Conservation (phyloP, 306 rosid species). For the Inga laurina region DNA sequence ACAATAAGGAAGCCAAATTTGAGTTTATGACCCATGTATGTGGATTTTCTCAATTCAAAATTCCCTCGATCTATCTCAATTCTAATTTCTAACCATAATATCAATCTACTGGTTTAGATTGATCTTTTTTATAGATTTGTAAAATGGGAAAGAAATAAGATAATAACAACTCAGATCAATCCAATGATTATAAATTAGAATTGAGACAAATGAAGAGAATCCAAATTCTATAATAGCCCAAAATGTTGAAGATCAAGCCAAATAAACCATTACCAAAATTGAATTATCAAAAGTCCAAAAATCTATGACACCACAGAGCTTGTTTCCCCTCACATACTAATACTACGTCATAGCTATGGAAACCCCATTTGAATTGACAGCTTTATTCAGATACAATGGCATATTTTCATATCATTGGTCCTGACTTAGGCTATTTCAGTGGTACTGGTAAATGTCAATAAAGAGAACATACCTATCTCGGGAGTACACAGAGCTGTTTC, state of each 20-base stretch:
- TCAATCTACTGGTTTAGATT: not conserved
- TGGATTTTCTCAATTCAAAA: not conserved
- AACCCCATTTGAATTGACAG: not conserved
- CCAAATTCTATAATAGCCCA: constrained; percentile 32
- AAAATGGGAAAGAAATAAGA: not conserved
- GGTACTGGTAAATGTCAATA: not conserved
- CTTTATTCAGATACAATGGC: not conserved
- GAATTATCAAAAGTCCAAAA: not conserved
- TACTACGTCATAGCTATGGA: not conserved
- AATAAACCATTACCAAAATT: not conserved
- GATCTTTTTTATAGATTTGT: not conserved
- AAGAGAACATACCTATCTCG: constrained; percentile 54
- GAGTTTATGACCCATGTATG: not conserved
- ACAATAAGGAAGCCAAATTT: not conserved
- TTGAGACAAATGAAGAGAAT: not conserved
- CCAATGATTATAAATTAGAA: constrained; percentile 37
- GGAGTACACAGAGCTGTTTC: constrained; percentile 56
- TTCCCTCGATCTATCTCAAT: not conserved
- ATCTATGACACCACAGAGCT: not conserved
- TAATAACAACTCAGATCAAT: not conserved
- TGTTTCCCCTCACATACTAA: not conserved
- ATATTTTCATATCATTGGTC: not conserved
- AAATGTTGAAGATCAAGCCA: not conserved
- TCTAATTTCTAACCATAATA: not conserved
- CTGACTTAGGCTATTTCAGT: not conserved